These are phyloP conservation scores for Colletotrichum noveboracense DNA, from an alignment of 2,329 filamentous ascomycete genomes.

Conservation along the genomic window DNA sequence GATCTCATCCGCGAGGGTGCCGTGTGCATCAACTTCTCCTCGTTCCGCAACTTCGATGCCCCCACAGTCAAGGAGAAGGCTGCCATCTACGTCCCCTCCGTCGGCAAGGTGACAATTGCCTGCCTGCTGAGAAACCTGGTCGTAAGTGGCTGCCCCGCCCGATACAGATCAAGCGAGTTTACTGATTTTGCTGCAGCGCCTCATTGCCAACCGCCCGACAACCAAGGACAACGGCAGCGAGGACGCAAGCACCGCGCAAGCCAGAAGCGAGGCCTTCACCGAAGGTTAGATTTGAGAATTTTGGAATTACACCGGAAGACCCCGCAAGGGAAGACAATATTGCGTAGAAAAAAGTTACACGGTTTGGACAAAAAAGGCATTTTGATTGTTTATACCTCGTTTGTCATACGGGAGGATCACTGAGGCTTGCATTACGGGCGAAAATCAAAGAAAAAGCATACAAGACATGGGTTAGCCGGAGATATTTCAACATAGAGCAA, in stretches of 20 bases:
- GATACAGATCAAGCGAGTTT: neutral
- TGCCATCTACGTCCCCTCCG: constrained; percentile 94
- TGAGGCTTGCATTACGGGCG: neutral
- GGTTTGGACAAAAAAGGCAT: neutral
- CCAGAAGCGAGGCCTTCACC: constrained; percentile 46
- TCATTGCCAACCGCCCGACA: constrained; percentile 55
- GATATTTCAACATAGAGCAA: constrained; percentile 3
- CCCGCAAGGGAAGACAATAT: neutral
- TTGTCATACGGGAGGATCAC: neutral
- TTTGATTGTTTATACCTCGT: constrained; percentile 5
- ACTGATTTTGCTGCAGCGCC: constrained; percentile 40
- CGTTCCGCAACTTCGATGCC: constrained; percentile 88
- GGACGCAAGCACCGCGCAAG: constrained; percentile 31
- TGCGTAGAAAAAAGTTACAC: neutral
- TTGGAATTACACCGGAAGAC: neutral
- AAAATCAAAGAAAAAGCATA: constrained; percentile 13
- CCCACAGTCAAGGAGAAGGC: constrained; percentile 93
- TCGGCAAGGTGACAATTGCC: constrained; percentile 97
- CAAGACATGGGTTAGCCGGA: neutral
- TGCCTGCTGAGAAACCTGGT: constrained; percentile 88
- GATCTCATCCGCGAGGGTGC: constrained; percentile 85
- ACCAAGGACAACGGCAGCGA: constrained; percentile 38
- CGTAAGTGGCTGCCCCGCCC: constrained; percentile 55
- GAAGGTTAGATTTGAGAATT: constrained; percentile 33
- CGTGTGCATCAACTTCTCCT: constrained; percentile 99